phyloP scores from a whole-genome alignment of 768 basidiomycete genomes.

The Serendipita vermifera region DNA sequence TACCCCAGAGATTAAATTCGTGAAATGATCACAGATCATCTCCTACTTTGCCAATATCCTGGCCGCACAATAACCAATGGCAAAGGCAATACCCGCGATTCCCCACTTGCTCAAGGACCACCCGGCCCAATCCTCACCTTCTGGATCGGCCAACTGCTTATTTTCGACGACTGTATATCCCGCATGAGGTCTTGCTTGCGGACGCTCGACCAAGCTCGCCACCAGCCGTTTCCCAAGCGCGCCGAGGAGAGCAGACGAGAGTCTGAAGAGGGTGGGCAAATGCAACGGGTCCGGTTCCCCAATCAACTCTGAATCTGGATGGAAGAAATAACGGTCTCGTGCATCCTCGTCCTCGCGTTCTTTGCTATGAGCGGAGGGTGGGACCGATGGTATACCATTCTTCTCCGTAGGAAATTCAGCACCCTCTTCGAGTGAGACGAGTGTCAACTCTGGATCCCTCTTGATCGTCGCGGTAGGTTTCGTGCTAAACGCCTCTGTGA shows the following conservation, averaged over 20 bases:
- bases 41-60: background rate
- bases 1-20: too few relatives aligned
- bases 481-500: background rate
- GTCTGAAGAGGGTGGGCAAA: background rate
- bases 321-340: background rate
- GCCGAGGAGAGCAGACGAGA: background rate
- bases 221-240: background rate
- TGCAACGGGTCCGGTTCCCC: constrained; percentile 1
- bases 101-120: constrained; percentile 4
- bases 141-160: background rate
- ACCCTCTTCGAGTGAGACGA: background rate
- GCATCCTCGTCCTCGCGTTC: background rate
- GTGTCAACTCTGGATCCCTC: background rate
- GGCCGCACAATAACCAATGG: background rate
- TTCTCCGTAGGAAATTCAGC: background rate
- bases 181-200: background rate
- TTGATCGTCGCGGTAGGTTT: background rate
- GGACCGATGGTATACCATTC: background rate
- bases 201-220: background rate
- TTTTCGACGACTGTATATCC: background rate
- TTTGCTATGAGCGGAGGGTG: background rate
- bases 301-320: too few relatives aligned
- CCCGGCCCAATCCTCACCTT: background rate
- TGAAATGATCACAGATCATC: too few relatives aligned
- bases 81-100: constrained; percentile 1